phyloP scores from a whole-genome alignment of 495 filamentous ascomycete species.

The Chaetomium tenue region DNA sequence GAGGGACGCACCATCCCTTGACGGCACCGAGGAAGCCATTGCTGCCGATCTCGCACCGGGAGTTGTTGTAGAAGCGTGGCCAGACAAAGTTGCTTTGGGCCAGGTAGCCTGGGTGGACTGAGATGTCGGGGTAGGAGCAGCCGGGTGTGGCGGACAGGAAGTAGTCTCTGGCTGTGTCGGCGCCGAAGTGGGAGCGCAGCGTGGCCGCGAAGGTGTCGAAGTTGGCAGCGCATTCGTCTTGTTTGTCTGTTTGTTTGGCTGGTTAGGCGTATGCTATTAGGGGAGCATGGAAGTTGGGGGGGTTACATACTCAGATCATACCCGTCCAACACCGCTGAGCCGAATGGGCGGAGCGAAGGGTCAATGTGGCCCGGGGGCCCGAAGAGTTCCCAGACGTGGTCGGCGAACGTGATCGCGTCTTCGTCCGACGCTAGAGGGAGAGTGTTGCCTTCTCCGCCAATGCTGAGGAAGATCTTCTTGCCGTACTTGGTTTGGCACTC shows the following conservation, averaged over 20 bases:
- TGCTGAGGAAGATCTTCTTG: slow-evolving; percentile 62
- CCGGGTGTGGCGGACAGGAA: slow-evolving; percentile 57
- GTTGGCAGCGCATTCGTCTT: slow-evolving; percentile 25
- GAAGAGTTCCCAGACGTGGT: no score
- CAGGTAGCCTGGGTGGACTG: slow-evolving; percentile 25
- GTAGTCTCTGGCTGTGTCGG: slow-evolving; percentile 34
- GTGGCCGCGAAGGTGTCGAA: slow-evolving; percentile 19
- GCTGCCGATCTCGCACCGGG: slow-evolving; percentile 19
- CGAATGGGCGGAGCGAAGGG: slow-evolving; percentile 51
- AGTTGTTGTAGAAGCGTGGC: slow-evolving; percentile 25
- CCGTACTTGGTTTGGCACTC: slow-evolving; percentile 55
- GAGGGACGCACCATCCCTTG: slow-evolving; percentile 13
- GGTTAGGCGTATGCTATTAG: not conserved
- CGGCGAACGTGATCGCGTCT: no score
- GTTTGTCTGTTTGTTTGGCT: slow-evolving; percentile 21
- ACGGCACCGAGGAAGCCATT: slow-evolving; percentile 16
- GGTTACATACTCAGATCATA: slow-evolving; percentile 49
- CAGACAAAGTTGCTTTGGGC: slow-evolving; percentile 28
- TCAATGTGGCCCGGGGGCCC: no score
- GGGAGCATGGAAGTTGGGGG: not conserved
- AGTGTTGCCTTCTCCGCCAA: slow-evolving; percentile 53
- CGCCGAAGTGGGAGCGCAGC: slow-evolving; percentile 16
- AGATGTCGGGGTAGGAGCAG: slow-evolving; percentile 51
- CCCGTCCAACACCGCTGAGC: slow-evolving; percentile 53
- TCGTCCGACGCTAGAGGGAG: slow-evolving; percentile 48